Evolutionary conservation across 768 basidiomycete genomes (phyloP), one percentile per base, ranked within the genome.

Genomic region (Termitomyces sp.): DNA sequence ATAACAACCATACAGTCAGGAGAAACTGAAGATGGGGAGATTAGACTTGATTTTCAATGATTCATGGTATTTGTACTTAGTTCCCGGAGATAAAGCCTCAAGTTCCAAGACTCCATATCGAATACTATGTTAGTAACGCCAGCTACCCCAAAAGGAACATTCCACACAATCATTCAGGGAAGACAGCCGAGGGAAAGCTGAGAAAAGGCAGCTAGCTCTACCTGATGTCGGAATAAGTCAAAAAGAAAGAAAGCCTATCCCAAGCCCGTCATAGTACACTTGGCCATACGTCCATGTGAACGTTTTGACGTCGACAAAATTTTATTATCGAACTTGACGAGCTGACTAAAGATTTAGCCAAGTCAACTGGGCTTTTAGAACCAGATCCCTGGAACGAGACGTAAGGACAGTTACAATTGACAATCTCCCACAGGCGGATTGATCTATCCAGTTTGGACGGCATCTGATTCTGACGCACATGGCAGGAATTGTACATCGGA

Each of bases 181-280:
- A 68, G 57, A 44, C 60, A 67, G 53, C 60, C 68, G 67, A 70
- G 64, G 31, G 64, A 67, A 67, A 68, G 46, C 61, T 51, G 61
- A 19, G 41, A 44, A 51, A 38, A 17, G 42, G 11, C 19, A 12
- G 17, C 14, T 21, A 55, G 46, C 15, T 60, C 62, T 62, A 62
- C 65, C 66, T 65, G 61, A 65, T 56, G 10, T 33, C 9, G 31
- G 31, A 33, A 59, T 57, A 23, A 55, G 42, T 63, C 49, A 60
- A 57, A 70, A 64, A 23, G 23, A 23, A 60, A 61, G 62, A 61
- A 65, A 33, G 4, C 21, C 7, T 21, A 64, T 40, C 40, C 7
- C 35, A 35, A 35, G 35, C 35, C 35, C 35, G 35, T 35, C 35
- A 35, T 35, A 14, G 35, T 35, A 35, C 35, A 35, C 35, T 35